Conservation (phyloP, 2,329 filamentous ascomycete species). For the Lecanoromycetidae sp. region DNA sequence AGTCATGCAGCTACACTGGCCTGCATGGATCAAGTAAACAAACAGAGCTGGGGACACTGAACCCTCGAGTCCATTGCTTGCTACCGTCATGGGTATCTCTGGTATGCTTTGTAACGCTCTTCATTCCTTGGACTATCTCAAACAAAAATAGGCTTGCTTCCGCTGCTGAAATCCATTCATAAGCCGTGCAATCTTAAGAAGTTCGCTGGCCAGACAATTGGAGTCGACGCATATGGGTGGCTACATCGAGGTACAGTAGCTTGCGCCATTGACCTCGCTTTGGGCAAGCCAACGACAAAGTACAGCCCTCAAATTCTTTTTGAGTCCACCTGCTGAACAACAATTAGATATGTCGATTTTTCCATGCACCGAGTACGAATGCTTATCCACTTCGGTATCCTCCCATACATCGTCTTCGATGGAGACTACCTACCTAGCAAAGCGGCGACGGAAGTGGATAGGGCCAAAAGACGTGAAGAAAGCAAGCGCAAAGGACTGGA, state of each 20-base stretch:
- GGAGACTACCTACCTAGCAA: slow-evolving; percentile 93
- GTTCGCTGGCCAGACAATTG: slow-evolving; percentile 75
- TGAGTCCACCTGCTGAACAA: slow-evolving; percentile 18
- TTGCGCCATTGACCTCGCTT: slow-evolving; percentile 81
- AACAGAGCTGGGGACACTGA: background rate
- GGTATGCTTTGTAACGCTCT: slow-evolving; percentile 14
- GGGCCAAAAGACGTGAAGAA: slow-evolving; percentile 63
- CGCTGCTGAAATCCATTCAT: slow-evolving; percentile 91
- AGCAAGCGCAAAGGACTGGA: slow-evolving; percentile 65
- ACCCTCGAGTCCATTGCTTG: background rate
- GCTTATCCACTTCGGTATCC: slow-evolving; percentile 86
- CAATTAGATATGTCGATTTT: slow-evolving; percentile 69
- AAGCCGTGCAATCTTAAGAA: slow-evolving; percentile 77
- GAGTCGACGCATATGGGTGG: slow-evolving; percentile 97
- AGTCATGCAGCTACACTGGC: too few species aligned
- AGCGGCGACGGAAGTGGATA: slow-evolving; percentile 67
- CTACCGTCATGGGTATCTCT: slow-evolving; percentile 28
- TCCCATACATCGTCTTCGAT: slow-evolving; percentile 92
- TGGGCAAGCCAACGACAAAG: slow-evolving; percentile 79
- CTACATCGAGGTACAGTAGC: slow-evolving; percentile 83
- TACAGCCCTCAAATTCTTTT: slow-evolving; percentile 34
- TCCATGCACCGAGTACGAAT: slow-evolving; percentile 84
- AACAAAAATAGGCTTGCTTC: slow-evolving; percentile 54
- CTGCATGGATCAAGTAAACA: slow-evolving; percentile 11
- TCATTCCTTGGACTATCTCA: background rate